Evolutionary conservation across 2,329 filamentous ascomycete species (phyloP).

Genomic region (Huntiella decipiens): DNA sequence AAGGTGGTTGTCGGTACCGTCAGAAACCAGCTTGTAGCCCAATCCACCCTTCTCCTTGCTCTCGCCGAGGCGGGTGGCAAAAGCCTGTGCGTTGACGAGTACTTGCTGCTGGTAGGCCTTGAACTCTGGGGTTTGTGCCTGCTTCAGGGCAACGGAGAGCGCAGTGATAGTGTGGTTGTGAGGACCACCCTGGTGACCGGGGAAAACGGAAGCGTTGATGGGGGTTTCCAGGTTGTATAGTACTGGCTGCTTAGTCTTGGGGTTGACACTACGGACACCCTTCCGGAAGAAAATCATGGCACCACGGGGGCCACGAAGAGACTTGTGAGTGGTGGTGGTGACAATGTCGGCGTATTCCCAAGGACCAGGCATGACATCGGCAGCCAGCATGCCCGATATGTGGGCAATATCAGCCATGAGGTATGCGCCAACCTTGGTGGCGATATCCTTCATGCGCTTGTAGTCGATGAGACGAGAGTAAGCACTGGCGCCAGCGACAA

Average conservation of each 20-base stretch:
- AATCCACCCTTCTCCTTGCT: constrained; percentile 57
- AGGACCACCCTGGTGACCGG: constrained; percentile 91
- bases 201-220: constrained; percentile 99
- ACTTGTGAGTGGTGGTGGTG: constrained; percentile 98
- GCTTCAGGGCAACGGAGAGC: constrained; percentile 82
- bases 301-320: constrained; percentile 85
- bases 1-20: constrained; percentile 95
- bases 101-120: constrained; percentile 87
- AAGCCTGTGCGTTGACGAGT: constrained; percentile 77
- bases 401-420: constrained; percentile 96
- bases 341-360: constrained; percentile 90
- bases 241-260: constrained; percentile 69
- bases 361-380: constrained; percentile 80
- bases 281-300: constrained; percentile 99
- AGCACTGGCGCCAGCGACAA: constrained; percentile 89
- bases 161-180: constrained; percentile 99
- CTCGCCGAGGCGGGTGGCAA: constrained; percentile 30
- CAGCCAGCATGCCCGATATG: constrained; percentile 88
- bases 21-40: constrained; percentile 85
- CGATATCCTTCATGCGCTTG: constrained; percentile 85
- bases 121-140: constrained; percentile 81
- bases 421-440: constrained; percentile 84
- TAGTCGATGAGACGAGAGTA: constrained; percentile 99
- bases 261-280: constrained; percentile 73
- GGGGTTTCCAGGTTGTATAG: constrained; percentile 86